Percentiles rank a stretch among this genome's conserved stretches.
Evolutionary conservation across 1,139 yeast genomes (phyloP).

Genomic region (Saccharomyces hybrid): DNA sequence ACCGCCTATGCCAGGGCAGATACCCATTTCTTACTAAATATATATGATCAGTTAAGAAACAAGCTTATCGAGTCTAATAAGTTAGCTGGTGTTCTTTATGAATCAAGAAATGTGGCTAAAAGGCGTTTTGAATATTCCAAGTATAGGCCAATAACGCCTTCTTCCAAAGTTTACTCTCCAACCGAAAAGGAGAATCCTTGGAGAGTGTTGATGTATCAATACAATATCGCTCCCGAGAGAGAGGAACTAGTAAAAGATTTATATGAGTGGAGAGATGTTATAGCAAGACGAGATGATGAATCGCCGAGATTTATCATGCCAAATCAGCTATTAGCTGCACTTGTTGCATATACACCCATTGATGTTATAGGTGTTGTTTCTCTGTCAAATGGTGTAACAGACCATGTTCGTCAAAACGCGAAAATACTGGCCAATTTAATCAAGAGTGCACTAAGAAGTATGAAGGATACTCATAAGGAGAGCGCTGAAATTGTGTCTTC

Average conservation of each 20-base stretch:
- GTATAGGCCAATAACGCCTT: slow-evolving; percentile 44
- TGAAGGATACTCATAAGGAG: slow-evolving; percentile 13
- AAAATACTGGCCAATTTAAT: slow-evolving; percentile 52
- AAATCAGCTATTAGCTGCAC: slow-evolving; percentile 61
- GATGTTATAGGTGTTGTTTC: slow-evolving; percentile 51
- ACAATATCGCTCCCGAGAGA: slow-evolving; percentile 53
- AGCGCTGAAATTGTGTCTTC: not conserved
- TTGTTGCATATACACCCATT: slow-evolving; percentile 53
- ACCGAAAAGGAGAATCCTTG: slow-evolving; percentile 50
- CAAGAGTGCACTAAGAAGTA: slow-evolving; percentile 18
- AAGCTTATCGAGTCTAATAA: slow-evolving; percentile 47
- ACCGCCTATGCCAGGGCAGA: slow-evolving; percentile 86
- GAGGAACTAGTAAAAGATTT: slow-evolving; percentile 52
- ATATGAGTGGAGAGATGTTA: slow-evolving; percentile 73
- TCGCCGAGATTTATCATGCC: slow-evolving; percentile 79
- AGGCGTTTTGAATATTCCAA: slow-evolving; percentile 72
- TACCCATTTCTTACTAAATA: slow-evolving; percentile 80
- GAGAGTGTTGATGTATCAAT: slow-evolving; percentile 52
- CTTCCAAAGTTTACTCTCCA: slow-evolving; percentile 40
- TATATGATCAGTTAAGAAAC: slow-evolving; percentile 69
- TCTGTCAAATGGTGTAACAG: slow-evolving; percentile 44
- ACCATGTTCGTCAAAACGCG: slow-evolving; percentile 51
- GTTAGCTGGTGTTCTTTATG: slow-evolving; percentile 57
- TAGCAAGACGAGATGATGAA: slow-evolving; percentile 76
- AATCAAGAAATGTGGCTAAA: slow-evolving; percentile 73